phyloP scores from a whole-genome alignment of 225 moss, liverwort and hornwort species.

The Takakia lepidozioides region DNA sequence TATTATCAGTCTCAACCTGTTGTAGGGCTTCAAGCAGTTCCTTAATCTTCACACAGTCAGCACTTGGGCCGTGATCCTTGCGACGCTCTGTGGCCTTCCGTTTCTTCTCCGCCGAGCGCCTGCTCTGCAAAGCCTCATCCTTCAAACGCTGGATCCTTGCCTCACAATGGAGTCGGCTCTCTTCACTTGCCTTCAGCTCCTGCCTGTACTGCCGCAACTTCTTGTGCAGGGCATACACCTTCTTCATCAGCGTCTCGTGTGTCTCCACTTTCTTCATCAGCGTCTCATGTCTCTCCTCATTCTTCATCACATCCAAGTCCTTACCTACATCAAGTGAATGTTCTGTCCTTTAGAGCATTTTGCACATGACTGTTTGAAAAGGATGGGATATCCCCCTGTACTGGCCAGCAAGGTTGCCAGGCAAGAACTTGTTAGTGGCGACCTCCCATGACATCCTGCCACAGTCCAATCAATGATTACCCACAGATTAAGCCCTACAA shows the following conservation, averaged over 20 bases:
- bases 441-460: too few relatives aligned
- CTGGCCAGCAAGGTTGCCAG: too few relatives aligned
- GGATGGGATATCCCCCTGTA: too few relatives aligned
- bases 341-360: too few relatives aligned
- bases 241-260: constrained; percentile 4
- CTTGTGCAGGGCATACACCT: constrained; percentile 3
- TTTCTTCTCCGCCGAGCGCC: constrained; percentile 5
- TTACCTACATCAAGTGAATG: constrained; percentile 5
- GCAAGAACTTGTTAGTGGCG: too few relatives aligned
- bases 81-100: neutral
- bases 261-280: constrained; percentile 3
- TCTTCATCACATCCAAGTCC: neutral
- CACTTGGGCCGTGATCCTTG: constrained; percentile 6
- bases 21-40: constrained; percentile 16
- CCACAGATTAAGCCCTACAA: too few relatives aligned
- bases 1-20: constrained; percentile 27
- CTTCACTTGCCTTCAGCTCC: constrained; percentile 18
- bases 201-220: constrained; percentile 11
- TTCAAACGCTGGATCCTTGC: constrained; percentile 15
- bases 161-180: constrained; percentile 6
- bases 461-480: too few relatives aligned
- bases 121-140: constrained; percentile 4
- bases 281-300: constrained; percentile 4
- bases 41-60: constrained; percentile 31
- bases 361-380: too few relatives aligned